Conservation (phyloP, 768 basidiomycete species). For the Trametes coccinea region DNA sequence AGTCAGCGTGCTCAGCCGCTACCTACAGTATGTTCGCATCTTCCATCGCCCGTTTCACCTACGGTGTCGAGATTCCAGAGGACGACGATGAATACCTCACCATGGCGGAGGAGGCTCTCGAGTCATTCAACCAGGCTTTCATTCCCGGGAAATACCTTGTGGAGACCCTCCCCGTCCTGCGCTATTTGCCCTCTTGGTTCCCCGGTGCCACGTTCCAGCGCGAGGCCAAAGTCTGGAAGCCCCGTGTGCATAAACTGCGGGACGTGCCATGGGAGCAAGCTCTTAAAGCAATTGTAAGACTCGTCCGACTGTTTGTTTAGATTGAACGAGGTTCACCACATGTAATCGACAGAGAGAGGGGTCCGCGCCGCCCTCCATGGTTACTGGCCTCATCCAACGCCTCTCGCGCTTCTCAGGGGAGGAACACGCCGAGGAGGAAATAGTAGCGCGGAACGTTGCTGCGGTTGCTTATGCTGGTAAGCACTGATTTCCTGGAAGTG, state of each 20-base stretch:
- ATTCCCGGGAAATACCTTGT: slow-evolving; percentile 46
- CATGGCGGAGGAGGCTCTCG: slow-evolving; percentile 39
- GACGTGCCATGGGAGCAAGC: slow-evolving; percentile 10
- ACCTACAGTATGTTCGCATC: slow-evolving; percentile 30
- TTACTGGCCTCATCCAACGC: background rate
- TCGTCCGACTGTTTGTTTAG: background rate
- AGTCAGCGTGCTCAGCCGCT: background rate
- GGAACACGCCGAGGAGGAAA: background rate
- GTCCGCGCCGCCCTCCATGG: background rate
- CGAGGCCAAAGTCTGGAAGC: background rate
- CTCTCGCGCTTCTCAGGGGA: background rate
- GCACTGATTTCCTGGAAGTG: no score
- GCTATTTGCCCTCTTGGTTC: background rate
- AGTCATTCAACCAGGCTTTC: slow-evolving; percentile 33
- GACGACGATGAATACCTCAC: slow-evolving; percentile 44
- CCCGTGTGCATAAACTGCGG: background rate
- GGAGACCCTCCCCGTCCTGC: slow-evolving; percentile 35
- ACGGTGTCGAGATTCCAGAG: slow-evolving; percentile 43
- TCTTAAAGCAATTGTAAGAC: background rate
- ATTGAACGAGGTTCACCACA: no score
- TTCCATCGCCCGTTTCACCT: slow-evolving; percentile 42
- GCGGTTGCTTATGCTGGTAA: slow-evolving; percentile 12
- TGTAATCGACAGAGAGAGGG: background rate
- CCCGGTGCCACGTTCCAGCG: background rate
- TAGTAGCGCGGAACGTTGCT: background rate